A percentile compares a stretch with the other conserved stretches of the same genome.
Evolutionary conservation across 352 stramenopile genomes (phyloP).

Genomic region (Pythium dissimile): DNA sequence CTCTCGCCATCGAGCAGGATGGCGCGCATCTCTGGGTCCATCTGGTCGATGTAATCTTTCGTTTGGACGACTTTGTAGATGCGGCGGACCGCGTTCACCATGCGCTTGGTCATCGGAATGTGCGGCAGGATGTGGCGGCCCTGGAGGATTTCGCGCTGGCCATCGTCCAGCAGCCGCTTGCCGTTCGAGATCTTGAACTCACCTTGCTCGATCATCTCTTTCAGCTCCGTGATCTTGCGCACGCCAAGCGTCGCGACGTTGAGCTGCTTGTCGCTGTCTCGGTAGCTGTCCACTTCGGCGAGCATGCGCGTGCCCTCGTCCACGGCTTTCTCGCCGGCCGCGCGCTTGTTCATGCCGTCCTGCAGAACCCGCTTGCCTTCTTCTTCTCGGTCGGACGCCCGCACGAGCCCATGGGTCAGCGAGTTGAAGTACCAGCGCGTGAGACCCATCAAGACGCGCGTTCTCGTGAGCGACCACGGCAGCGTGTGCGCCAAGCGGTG

Average conservation of each 20-base stretch:
- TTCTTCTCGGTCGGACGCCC: slow-evolving; percentile 49
- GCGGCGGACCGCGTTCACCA: slow-evolving; percentile 29
- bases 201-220: slow-evolving; percentile 28
- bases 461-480: slow-evolving; percentile 31
- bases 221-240: slow-evolving; percentile 31
- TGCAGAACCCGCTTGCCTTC: slow-evolving; percentile 62
- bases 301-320: slow-evolving; percentile 36
- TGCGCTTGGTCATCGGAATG: slow-evolving; percentile 32
- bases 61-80: slow-evolving; percentile 43
- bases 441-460: slow-evolving; percentile 57
- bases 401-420: slow-evolving; percentile 65
- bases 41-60: slow-evolving; percentile 41
- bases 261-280: slow-evolving; percentile 27
- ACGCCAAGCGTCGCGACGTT: slow-evolving; percentile 29
- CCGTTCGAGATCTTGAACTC: slow-evolving; percentile 27
- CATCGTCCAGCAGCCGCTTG: slow-evolving; percentile 23
- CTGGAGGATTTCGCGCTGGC: slow-evolving; percentile 22
- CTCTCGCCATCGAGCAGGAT: slow-evolving; percentile 26
- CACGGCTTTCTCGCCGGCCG: slow-evolving; percentile 39
- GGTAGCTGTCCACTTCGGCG: slow-evolving; percentile 26
- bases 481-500: slow-evolving; percentile 31
- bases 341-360: slow-evolving; percentile 55
- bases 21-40: slow-evolving; percentile 29
- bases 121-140: slow-evolving; percentile 28
- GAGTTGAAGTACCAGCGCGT: slow-evolving; percentile 68